Conservation (phyloP, 495 filamentous ascomycete genomes). For the Talaromyces thailandensis region DNA sequence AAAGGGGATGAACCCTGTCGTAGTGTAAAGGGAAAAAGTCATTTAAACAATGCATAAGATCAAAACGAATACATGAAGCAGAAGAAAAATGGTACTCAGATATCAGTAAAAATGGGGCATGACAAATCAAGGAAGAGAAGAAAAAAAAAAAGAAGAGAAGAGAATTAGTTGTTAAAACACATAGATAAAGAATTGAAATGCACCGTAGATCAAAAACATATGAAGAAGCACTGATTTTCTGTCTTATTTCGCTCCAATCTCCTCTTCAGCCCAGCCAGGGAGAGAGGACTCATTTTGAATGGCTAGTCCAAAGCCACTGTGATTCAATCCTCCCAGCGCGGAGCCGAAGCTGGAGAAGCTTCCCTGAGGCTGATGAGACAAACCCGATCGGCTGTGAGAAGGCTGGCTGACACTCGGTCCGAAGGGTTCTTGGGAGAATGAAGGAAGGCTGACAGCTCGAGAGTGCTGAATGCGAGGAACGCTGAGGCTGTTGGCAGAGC, state of each 20-base stretch:
- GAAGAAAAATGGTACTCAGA: slow-evolving; percentile 9
- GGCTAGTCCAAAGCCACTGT: slow-evolving; percentile 51
- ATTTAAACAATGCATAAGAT: slow-evolving; percentile 9
- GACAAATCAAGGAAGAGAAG: slow-evolving; percentile 14
- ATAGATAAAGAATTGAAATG: slow-evolving; percentile 5
- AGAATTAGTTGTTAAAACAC: slow-evolving; percentile 21
- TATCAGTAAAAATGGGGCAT: slow-evolving; percentile 11
- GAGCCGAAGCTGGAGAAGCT: slow-evolving; percentile 51
- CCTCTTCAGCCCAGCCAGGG: slow-evolving; percentile 59
- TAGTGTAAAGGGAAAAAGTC: neutral
- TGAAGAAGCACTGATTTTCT: slow-evolving; percentile 6
- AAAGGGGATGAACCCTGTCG: neutral
- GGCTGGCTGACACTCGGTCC: slow-evolving; percentile 35
- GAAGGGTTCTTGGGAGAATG: slow-evolving; percentile 53
- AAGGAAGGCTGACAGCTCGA: slow-evolving; percentile 77
- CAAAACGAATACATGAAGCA: slow-evolving; percentile 19
- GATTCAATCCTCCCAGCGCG: slow-evolving; percentile 47
- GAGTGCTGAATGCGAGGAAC: slow-evolving; percentile 63
- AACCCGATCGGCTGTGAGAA: slow-evolving; percentile 31
- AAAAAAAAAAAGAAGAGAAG: slow-evolving; percentile 18
- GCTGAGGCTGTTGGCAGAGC: slow-evolving; percentile 54
- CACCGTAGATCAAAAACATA: slow-evolving; percentile 2
- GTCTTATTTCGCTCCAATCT: slow-evolving; percentile 45
- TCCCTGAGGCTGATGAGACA: slow-evolving; percentile 43
- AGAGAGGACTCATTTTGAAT: slow-evolving; percentile 56